Evolutionary conservation across 192 early-diverging fungal genomes (phyloP).

Genomic region (Backusella psychrophila): DNA sequence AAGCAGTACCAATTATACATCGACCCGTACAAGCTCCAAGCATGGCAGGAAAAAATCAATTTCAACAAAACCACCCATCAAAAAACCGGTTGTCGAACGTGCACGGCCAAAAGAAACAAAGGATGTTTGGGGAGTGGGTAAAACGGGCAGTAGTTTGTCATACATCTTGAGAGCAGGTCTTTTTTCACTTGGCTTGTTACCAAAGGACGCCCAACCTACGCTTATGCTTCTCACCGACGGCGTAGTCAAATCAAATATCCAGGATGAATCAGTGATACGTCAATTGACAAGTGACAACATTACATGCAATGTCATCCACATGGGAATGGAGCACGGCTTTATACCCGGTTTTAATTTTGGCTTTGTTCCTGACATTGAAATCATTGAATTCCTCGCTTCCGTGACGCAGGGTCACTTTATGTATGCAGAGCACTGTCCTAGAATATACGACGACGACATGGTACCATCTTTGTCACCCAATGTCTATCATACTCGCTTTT

Average conservation of each 20-base stretch:
- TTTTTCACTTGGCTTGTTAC: conserved; percentile 47
- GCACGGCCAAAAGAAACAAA: conserved; percentile 20
- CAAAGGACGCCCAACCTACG: conserved; percentile 40
- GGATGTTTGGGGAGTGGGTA: conserved; percentile 57
- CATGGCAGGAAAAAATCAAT: not conserved
- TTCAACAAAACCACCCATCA: not conserved
- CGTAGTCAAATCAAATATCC: conserved; percentile 69
- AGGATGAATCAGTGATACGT: conserved; percentile 55
- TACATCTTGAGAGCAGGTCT: conserved; percentile 57
- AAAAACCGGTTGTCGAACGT: not conserved
- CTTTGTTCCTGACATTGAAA: conserved; percentile 74
- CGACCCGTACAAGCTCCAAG: not conserved
- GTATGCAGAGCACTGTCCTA: conserved; percentile 64
- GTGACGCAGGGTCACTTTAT: conserved; percentile 68
- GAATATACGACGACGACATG: conserved; percentile 9
- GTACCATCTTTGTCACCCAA: conserved; percentile 31
- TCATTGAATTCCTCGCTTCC: conserved; percentile 64
- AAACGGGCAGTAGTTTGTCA: conserved; percentile 53
- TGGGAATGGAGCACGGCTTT: conserved; percentile 63
- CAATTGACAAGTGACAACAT: conserved; percentile 62
- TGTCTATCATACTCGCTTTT: conserved; percentile 48
- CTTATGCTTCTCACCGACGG: conserved; percentile 73
- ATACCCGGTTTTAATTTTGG: conserved; percentile 73
- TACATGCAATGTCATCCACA: conserved; percentile 66
- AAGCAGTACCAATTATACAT: not conserved